Conservation (phyloP, 495 filamentous ascomycete species). For the Penicillium daleae region DNA sequence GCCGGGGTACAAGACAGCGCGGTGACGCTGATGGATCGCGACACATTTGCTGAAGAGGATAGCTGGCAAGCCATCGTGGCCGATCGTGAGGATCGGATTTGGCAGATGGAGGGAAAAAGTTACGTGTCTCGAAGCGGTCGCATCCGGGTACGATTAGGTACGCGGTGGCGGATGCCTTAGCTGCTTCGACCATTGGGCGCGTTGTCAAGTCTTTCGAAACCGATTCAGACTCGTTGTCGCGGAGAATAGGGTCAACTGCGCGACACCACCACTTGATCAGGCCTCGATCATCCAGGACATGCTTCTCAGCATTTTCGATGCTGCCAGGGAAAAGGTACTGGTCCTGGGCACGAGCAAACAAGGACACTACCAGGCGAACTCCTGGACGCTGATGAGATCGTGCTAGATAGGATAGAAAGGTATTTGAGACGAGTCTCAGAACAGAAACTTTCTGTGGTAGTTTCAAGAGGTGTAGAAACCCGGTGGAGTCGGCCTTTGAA, state of each 20-base stretch:
- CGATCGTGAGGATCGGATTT: constrained; percentile 49
- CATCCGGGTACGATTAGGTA: constrained; percentile 89
- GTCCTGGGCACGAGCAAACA: constrained; percentile 90
- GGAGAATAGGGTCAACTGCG: constrained; percentile 74
- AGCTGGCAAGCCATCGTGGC: constrained; percentile 56
- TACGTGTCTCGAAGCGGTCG: constrained; percentile 71
- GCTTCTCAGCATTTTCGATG: constrained; percentile 80
- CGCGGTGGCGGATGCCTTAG: constrained; percentile 55
- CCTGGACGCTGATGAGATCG: constrained; percentile 65
- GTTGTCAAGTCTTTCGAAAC: constrained; percentile 36
- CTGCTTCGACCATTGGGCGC: constrained; percentile 48
- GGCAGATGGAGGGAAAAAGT: constrained; percentile 57
- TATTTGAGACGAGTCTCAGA: constrained; percentile 68
- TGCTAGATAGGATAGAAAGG: constrained; percentile 77
- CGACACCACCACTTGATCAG: constrained; percentile 95
- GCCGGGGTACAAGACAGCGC: constrained; percentile 83
- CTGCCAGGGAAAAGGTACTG: constrained; percentile 96
- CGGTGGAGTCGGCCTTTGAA: constrained; percentile 95
- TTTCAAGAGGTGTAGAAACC: constrained; percentile 71
- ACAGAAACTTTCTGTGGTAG: constrained; percentile 68
- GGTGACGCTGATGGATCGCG: constrained; percentile 64
- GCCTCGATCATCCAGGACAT: constrained; percentile 88
- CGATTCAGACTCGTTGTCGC: constrained; percentile 50
- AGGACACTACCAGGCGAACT: constrained; percentile 78
- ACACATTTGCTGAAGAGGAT: constrained; percentile 67